A percentile compares a stretch with the other conserved stretches of the same genome.
phyloP scores from a whole-genome alignment of 371 early-diverging fungal species.

The Dinochytrium kinnereticum region DNA sequence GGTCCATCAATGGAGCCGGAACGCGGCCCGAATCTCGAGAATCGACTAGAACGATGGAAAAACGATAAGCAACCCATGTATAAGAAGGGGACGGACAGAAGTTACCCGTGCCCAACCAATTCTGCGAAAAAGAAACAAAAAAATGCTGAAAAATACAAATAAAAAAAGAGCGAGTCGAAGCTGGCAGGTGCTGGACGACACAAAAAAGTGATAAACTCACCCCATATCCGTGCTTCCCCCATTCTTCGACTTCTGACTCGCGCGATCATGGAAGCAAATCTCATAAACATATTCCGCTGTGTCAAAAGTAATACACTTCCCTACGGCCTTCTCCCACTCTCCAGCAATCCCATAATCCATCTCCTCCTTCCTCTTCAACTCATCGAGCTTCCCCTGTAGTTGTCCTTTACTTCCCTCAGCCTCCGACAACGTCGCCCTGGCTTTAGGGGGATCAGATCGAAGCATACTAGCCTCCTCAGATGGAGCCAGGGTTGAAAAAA shows the following conservation, averaged over 20 bases:
- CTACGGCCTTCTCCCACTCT: slow-evolving; percentile 57
- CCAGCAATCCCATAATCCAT: slow-evolving; percentile 44
- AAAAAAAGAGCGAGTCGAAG: slow-evolving; percentile 89
- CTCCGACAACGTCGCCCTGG: slow-evolving; percentile 15
- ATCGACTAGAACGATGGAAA: slow-evolving; percentile 58
- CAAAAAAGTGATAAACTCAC: slow-evolving; percentile 44
- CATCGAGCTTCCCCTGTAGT: slow-evolving; percentile 31
- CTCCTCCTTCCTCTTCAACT: slow-evolving; percentile 27
- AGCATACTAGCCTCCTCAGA: slow-evolving; percentile 26
- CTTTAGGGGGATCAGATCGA: slow-evolving; percentile 22
- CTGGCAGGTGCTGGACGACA: slow-evolving; percentile 70
- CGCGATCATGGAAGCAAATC: slow-evolving; percentile 78
- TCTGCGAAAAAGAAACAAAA: too few relatives aligned
- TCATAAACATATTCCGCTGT: slow-evolving; percentile 76
- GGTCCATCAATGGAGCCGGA: slow-evolving; percentile 73
- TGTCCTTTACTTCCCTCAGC: slow-evolving; percentile 28
- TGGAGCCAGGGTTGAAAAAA: slow-evolving; percentile 2
- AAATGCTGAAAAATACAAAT: too few relatives aligned
- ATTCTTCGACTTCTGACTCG: slow-evolving; percentile 72
- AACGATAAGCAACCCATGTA: slow-evolving; percentile 45
- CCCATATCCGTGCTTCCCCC: slow-evolving; percentile 72
- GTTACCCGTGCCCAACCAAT: too few relatives aligned
- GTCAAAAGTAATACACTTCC: slow-evolving; percentile 71
- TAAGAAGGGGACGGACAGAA: too few relatives aligned
- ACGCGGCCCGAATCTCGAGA: not conserved